Conservation (phyloP, 1,284 basidiomycete genomes). For the Ganoderma sinense region DNA sequence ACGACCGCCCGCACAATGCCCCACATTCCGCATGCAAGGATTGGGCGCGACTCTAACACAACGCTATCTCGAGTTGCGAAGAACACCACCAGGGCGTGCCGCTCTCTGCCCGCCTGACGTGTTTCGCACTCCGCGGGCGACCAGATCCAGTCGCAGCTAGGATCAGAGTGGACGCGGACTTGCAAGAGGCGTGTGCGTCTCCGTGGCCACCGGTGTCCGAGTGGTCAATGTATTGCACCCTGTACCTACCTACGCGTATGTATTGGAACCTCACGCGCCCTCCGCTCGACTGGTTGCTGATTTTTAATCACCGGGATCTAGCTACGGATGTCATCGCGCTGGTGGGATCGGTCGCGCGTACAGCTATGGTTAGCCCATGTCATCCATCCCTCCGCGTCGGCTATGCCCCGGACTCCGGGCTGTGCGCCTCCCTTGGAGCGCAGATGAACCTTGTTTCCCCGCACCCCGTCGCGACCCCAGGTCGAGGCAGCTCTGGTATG, state of each 20-base stretch:
- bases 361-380: background rate
- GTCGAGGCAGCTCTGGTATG: conserved; percentile 2
- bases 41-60: background rate
- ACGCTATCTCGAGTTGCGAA: background rate
- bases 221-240: background rate
- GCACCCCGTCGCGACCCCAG: conserved; percentile 3
- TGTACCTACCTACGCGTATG: background rate
- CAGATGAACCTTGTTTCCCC: conserved; percentile 14
- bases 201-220: conserved; percentile 1
- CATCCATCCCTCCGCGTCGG: background rate
- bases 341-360: background rate
- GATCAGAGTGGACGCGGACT: background rate
- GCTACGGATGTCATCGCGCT: background rate
- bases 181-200: background rate
- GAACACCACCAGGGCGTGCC: background rate
- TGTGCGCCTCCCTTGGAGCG: background rate
- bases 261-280: background rate
- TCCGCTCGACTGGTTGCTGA: background rate
- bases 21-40: background rate
- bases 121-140: conserved; percentile 1
- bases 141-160: conserved; percentile 3
- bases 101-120: background rate
- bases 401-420: background rate
- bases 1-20: background rate
- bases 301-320: conserved; percentile 1